phyloP scores from a whole-genome alignment of 164 flowering plant genomes.

The Vitis rupestris region DNA sequence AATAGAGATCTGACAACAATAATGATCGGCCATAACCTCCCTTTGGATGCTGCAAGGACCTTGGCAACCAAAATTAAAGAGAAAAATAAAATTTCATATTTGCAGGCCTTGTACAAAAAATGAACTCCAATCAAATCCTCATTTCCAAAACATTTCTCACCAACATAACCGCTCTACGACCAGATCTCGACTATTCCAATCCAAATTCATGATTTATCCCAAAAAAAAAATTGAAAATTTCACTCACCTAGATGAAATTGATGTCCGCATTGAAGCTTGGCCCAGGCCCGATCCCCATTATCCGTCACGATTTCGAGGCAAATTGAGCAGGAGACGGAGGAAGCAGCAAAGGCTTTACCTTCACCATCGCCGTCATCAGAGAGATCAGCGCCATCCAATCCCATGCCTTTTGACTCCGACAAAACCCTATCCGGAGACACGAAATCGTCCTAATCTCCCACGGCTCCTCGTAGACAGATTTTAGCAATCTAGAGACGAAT shows the following conservation, averaged over 20 bases:
- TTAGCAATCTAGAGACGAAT: neutral
- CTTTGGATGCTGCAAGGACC: too few species aligned
- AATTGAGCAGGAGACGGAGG: too few species aligned
- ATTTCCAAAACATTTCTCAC: neutral
- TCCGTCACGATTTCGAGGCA: too few species aligned
- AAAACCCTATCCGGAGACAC: constrained; percentile 9
- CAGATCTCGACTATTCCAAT: constrained; percentile 13
- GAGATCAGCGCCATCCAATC: constrained; percentile 27
- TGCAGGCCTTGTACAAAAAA: neutral
- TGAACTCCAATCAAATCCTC: neutral
- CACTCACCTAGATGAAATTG: constrained; percentile 83
- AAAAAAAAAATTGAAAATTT: neutral
- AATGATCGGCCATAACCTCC: too few species aligned
- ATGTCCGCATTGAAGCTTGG: constrained; percentile 89
- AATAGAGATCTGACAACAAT: too few species aligned
- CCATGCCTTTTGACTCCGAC: constrained; percentile 30
- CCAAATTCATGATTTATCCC: neutral
- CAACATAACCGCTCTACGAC: neutral
- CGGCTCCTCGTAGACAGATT: too few species aligned
- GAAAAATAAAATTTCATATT: neutral
- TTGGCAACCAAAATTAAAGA: neutral
- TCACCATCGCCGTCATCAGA: constrained; percentile 17
- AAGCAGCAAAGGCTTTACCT: too few species aligned
- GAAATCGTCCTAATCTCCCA: neutral
- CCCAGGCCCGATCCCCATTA: constrained; percentile 62